Conservation (phyloP, 106 monocot genomes). For the Vanilla planifolia region DNA sequence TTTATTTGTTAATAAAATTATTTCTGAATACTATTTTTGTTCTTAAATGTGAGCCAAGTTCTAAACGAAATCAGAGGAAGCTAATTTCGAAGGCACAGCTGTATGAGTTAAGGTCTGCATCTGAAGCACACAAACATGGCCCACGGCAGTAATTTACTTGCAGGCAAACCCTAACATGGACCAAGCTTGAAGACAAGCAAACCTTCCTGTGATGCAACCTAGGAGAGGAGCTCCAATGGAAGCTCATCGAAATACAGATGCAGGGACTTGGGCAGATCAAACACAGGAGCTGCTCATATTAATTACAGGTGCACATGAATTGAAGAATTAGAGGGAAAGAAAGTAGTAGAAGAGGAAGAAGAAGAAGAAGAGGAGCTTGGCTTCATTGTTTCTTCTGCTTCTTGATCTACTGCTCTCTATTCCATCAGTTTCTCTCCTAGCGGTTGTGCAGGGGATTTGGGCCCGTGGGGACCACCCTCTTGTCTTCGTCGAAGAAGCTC, state of each 20-base stretch:
- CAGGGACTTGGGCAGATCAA: neutral
- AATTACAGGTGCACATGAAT: too few species aligned
- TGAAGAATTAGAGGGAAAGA: neutral
- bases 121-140: too few species aligned
- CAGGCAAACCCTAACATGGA: too few species aligned
- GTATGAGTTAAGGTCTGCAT: too few species aligned
- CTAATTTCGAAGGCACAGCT: too few species aligned
- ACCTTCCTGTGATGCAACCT: too few species aligned
- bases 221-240: neutral
- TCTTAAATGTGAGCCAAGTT: too few species aligned
- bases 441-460: constrained; percentile 21
- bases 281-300: neutral
- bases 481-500: constrained; percentile 1
- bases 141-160: too few species aligned
- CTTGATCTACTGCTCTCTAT: neutral
- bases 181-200: too few species aligned
- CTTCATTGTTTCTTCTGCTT: neutral
- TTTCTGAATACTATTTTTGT: too few species aligned
- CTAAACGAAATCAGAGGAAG: too few species aligned
- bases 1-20: too few species aligned
- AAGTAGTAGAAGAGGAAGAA: neutral
- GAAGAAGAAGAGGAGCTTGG: neutral
- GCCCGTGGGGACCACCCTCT: constrained; percentile 16
- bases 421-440: neutral
- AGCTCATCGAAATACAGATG: neutral